Base-by-base conservation (phyloP, 352 stramenopile genomes). In the Aphanomyces cochlioides region DNA sequence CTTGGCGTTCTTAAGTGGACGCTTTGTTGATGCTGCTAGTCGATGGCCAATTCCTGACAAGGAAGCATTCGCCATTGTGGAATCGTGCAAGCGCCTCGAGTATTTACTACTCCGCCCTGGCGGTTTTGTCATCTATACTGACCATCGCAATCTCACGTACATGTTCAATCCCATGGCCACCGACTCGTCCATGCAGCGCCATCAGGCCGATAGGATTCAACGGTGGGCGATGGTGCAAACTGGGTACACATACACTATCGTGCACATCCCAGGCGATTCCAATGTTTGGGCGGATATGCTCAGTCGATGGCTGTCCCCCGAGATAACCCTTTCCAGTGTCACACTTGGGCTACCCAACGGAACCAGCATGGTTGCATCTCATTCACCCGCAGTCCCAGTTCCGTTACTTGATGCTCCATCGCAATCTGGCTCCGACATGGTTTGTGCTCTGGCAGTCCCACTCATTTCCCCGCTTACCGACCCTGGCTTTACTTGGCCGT, bases 281-380 rank as follows among this genome's bases (percentile, higher is more conserved):
- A 81, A 81, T 21, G 73, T 76, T 12, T 81, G 76, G 76, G 72
- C 61, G 3, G 76, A 81, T 45, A 54, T 81, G 47, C 58, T 79
- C 10, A 73, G 58, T 2, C 37, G 76, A 5, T 77, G 75, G 71
- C 28, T 28, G 1, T 28, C 28, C 28, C 28, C 28, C 28, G 28
- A 69, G 74, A 21, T 21, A 61, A 61, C 56, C 15, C 56, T 53
- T 15, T 17, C 21, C 17, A 15, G 56, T 13, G 36, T 53, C 56
- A 28, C 28, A 28, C 28, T 28, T 28, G 28, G 28, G 28, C 28
- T 28, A 28, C 28, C 28, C 28, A 21, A 13, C 0, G 3, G 38
- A 21, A 10, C 15, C 17, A 38, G 71, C 66, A 6, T 41, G 5
- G 65, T 66, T 13, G 47, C 74, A 15, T 56, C 73, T 37, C 50